These are phyloP conservation scores for Globisporangium alternatum DNA, from an alignment of 352 stramenopile species.

Conservation along the genomic window DNA sequence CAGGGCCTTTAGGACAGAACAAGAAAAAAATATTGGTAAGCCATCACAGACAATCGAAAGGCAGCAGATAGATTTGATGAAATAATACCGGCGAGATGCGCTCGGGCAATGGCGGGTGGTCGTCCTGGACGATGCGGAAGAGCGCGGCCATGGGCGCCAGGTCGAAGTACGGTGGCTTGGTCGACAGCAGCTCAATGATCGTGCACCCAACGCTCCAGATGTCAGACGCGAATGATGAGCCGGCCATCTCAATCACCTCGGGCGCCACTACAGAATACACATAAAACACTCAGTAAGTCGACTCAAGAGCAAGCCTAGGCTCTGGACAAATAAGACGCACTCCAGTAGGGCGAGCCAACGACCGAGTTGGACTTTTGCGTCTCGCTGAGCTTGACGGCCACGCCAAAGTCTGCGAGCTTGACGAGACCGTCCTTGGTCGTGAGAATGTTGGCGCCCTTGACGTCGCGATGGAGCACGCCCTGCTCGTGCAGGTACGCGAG, in stretches of 20 bases:
- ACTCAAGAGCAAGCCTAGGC: not conserved
- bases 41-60: not conserved
- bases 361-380: conserved; percentile 88
- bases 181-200: conserved; percentile 93
- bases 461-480: conserved; percentile 91
- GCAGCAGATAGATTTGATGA: not conserved
- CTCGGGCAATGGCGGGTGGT: conserved; percentile 88
- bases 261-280: conserved; percentile 84
- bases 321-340: conserved; percentile 30
- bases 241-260: conserved; percentile 95
- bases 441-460: conserved; percentile 93
- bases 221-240: conserved; percentile 90
- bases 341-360: conserved; percentile 95
- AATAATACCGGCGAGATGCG: conserved; percentile 74
- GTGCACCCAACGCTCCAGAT: conserved; percentile 95
- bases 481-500: conserved; percentile 91
- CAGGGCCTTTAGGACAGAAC: conserved; percentile 41
- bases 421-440: conserved; percentile 91
- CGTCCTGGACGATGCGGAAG: conserved; percentile 93
- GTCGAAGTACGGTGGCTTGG: conserved; percentile 93
- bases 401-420: conserved; percentile 92
- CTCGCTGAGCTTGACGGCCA: conserved; percentile 88
- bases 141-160: conserved; percentile 88
- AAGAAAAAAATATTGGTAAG: not conserved
- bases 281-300: not conserved